phyloP scores from a whole-genome alignment of 2,329 filamentous ascomycete species.

The Pseudogymnoascus verrucosus region DNA sequence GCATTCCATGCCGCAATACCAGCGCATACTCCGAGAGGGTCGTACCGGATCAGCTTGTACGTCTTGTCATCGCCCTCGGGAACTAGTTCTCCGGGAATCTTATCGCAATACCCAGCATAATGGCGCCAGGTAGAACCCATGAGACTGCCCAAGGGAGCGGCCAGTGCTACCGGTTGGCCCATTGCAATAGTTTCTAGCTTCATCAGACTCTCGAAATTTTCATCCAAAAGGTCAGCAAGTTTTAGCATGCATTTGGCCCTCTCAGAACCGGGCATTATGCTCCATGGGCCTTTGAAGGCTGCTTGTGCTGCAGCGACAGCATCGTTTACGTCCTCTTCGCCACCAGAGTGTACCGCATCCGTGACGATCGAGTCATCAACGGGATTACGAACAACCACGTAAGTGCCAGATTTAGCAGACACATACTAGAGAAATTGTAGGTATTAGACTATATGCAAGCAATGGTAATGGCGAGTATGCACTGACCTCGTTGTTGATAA shows the following conservation, averaged over 20 bases:
- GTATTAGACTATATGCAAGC: background rate
- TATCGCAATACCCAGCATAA: slow-evolving; percentile 54
- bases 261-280: slow-evolving; percentile 12
- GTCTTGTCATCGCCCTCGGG: slow-evolving; percentile 60
- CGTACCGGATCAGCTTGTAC: slow-evolving; percentile 48
- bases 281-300: slow-evolving; percentile 37
- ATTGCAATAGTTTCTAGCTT: slow-evolving; percentile 54
- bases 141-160: slow-evolving; percentile 44
- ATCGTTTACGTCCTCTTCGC: slow-evolving; percentile 35
- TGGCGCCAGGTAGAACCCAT: slow-evolving; percentile 51
- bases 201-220: slow-evolving; percentile 54
- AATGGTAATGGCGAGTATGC: background rate
- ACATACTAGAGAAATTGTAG: slow-evolving; percentile 12
- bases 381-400: slow-evolving; percentile 31
- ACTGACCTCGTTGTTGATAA: slow-evolving; percentile 41
- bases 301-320: slow-evolving; percentile 41
- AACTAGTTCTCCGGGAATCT: slow-evolving; percentile 38
- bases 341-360: slow-evolving; percentile 10
- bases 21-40: slow-evolving; percentile 57
- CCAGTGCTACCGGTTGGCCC: slow-evolving; percentile 44
- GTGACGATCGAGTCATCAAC: slow-evolving; percentile 39
- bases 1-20: slow-evolving; percentile 70
- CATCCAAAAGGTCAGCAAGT: slow-evolving; percentile 57
- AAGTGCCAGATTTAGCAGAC: slow-evolving; percentile 12
- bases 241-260: slow-evolving; percentile 47